Evolutionary conservation across 2,329 filamentous ascomycete genomes (phyloP).

Genomic region (Graphilbum sp.): DNA sequence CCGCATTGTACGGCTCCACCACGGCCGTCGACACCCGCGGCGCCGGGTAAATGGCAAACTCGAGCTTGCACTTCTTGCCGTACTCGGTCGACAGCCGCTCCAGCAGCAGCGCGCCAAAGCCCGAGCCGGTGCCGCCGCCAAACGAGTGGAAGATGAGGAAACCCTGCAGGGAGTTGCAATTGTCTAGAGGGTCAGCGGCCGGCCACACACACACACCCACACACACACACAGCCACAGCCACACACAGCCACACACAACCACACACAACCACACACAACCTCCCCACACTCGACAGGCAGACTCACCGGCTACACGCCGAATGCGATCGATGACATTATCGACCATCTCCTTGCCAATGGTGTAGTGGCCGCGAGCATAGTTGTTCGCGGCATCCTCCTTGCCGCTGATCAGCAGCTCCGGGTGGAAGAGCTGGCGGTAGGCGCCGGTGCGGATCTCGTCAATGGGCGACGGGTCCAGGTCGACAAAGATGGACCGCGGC

Average conservation of each 20-base stretch:
- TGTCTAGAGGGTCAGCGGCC: constrained; percentile 29
- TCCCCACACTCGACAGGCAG: too few species aligned
- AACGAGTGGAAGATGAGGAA: constrained; percentile 65
- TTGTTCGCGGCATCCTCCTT: constrained; percentile 68
- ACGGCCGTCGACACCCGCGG: constrained; percentile 54
- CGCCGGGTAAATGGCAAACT: constrained; percentile 57
- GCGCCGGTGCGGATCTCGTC: constrained; percentile 55
- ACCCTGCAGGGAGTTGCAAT: constrained; percentile 56
- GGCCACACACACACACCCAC: too few species aligned
- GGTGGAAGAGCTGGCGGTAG: constrained; percentile 57
- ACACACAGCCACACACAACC: too few species aligned
- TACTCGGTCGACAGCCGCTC: constrained; percentile 60
- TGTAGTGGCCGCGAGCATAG: constrained; percentile 63
- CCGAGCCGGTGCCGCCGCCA: constrained; percentile 55
- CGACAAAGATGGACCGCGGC: constrained; percentile 55
- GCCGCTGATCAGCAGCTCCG: constrained; percentile 54
- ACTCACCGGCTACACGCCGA: constrained; percentile 47
- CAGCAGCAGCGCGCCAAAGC: constrained; percentile 55
- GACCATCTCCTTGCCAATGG: constrained; percentile 61
- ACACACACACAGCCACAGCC: too few species aligned
- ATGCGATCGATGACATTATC: constrained; percentile 54
- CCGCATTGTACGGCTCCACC: constrained; percentile 60
- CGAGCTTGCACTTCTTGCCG: constrained; percentile 63
- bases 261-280: too few species aligned
- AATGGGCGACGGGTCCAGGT: constrained; percentile 56